Percentiles rank a stretch among this genome's conserved stretches.
Conservation (phyloP, 768 basidiomycete species). For the Lentinus brumalis region DNA sequence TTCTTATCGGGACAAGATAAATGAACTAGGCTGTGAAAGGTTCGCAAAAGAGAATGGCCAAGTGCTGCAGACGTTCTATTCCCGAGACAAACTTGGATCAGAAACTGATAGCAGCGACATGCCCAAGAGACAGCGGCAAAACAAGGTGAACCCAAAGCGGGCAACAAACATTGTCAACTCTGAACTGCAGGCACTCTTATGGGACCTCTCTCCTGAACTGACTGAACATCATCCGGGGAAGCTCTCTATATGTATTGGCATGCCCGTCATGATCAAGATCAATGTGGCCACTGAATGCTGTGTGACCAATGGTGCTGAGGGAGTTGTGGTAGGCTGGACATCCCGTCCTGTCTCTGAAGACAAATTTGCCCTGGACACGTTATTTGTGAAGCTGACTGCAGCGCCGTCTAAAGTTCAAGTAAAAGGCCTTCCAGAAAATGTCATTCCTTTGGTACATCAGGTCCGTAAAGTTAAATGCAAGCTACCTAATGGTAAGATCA, state of each 20-base stretch:
- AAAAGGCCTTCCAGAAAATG: conserved; percentile 24
- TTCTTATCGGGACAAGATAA: too few relatives aligned
- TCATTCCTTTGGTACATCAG: conserved; percentile 21
- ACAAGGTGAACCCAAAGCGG: too few relatives aligned
- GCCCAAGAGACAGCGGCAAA: too few relatives aligned
- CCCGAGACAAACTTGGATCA: too few relatives aligned
- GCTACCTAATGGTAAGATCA: conserved; percentile 14
- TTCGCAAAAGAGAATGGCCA: too few relatives aligned
- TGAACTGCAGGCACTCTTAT: too few relatives aligned
- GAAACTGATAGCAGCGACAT: too few relatives aligned
- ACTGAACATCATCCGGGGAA: conserved; percentile 7
- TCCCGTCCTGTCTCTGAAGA: neutral
- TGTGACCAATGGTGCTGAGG: too few relatives aligned
- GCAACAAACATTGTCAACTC: too few relatives aligned
- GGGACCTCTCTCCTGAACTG: neutral
- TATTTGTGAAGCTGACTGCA: conserved; percentile 25
- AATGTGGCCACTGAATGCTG: conserved; percentile 14
- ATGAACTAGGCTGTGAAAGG: too few relatives aligned
- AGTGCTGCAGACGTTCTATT: too few relatives aligned
- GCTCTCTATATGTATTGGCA: too few relatives aligned
- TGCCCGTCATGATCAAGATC: neutral
- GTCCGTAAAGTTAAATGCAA: conserved; percentile 9
- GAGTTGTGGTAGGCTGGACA: conserved; percentile 21
- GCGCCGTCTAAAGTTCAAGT: conserved; percentile 15
- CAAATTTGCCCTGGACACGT: conserved; percentile 15